Conservation (phyloP, 495 filamentous ascomycete genomes). For the Hypoxylon subgilvum region DNA sequence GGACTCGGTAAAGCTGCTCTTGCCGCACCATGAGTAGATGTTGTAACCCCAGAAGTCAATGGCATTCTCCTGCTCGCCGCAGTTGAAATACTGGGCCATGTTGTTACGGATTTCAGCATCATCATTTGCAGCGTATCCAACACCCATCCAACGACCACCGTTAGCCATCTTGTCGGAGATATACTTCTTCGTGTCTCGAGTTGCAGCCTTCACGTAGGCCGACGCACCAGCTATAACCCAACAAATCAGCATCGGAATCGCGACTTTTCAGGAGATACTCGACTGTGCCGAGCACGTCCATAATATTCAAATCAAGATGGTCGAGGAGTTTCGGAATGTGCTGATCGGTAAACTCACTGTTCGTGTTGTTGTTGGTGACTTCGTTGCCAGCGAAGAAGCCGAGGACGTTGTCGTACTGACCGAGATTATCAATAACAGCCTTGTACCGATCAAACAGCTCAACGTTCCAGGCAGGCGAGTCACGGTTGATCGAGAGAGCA, state of each 20-base stretch:
- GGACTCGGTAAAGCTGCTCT: conserved; percentile 72
- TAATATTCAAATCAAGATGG: no score
- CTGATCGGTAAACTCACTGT: conserved; percentile 53
- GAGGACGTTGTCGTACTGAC: conserved; percentile 81
- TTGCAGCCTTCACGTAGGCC: conserved; percentile 94
- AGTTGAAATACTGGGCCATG: conserved; percentile 93
- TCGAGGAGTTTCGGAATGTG: no score
- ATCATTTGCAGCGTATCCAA: conserved; percentile 96
- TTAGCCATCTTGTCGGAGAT: conserved; percentile 67
- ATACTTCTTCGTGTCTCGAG: conserved; percentile 92
- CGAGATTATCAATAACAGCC: conserved; percentile 77
- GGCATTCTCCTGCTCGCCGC: conserved; percentile 64
- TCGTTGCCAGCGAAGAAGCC: conserved; percentile 99
- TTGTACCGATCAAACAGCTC: conserved; percentile 80
- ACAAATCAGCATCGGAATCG: conserved; percentile 13
- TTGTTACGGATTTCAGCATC: conserved; percentile 76
- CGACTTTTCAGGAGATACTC: no score
- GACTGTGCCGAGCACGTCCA: no score
- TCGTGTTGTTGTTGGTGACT: conserved; percentile 82
- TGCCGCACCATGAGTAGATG: conserved; percentile 97
- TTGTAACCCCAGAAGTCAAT: conserved; percentile 99
- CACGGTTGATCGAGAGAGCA: conserved; percentile 79
- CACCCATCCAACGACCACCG: conserved; percentile 77
- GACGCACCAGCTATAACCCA: conserved; percentile 64
- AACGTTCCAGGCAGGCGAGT: conserved; percentile 75